Conservation (phyloP, 345 rosid genomes). For the Stellera chamaejasme region DNA sequence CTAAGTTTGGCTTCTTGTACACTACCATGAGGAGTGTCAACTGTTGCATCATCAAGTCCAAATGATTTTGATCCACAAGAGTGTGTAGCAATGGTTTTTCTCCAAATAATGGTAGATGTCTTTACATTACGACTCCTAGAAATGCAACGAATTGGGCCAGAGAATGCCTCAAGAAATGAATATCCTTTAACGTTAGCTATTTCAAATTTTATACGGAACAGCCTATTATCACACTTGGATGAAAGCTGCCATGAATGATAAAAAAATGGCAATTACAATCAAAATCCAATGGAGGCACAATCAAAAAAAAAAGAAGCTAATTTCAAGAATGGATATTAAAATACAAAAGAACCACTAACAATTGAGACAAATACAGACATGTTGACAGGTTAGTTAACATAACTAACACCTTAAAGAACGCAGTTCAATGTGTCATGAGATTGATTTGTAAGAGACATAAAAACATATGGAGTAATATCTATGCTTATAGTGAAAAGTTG, state of each 20-base stretch:
- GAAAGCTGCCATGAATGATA: slow-evolving; percentile 48
- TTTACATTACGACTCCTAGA: slow-evolving; percentile 40
- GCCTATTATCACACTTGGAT: slow-evolving; percentile 67
- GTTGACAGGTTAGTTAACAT: too few relatives aligned
- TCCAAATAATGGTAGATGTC: slow-evolving; percentile 34
- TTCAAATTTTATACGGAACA: slow-evolving; percentile 58
- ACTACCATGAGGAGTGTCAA: slow-evolving; percentile 29
- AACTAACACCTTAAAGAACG: too few relatives aligned
- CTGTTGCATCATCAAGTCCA: slow-evolving; percentile 27
- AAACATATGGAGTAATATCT: too few relatives aligned
- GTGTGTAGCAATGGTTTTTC: slow-evolving; percentile 29
- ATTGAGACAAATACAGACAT: too few relatives aligned
- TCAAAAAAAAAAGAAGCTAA: too few relatives aligned
- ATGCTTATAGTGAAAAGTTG: too few relatives aligned
- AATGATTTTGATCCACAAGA: slow-evolving; percentile 26
- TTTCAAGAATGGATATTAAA: too few relatives aligned
- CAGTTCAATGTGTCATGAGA: too few relatives aligned
- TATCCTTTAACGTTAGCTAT: slow-evolving; percentile 40
- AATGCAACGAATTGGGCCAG: slow-evolving; percentile 62
- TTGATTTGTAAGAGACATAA: too few relatives aligned
- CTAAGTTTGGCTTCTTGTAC: slow-evolving; percentile 37
- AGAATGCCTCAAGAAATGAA: slow-evolving; percentile 58
- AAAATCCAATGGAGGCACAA: background rate
- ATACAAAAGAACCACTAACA: too few relatives aligned
- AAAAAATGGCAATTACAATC: too few relatives aligned